Conservation (phyloP, 2,329 filamentous ascomycete genomes). For the Pseudohalonectria lignicola region DNA sequence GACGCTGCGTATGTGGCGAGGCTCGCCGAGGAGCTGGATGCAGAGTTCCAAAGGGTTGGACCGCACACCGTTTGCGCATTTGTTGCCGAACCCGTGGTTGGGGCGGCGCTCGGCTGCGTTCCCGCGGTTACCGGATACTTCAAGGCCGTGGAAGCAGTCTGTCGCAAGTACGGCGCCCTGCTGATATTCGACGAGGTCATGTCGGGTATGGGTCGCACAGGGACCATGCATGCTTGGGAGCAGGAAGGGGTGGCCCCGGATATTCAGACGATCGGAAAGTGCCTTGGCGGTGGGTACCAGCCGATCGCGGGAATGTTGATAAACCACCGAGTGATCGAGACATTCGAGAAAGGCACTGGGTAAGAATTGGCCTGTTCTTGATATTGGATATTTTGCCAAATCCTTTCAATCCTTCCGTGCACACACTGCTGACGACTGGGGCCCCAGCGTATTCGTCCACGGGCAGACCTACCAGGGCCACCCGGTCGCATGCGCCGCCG, state of each 20-base stretch:
- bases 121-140: conserved; percentile 42
- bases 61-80: conserved; percentile 60
- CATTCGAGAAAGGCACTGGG: conserved; percentile 26
- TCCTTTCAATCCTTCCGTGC: not conserved
- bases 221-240: conserved; percentile 53
- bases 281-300: conserved; percentile 49
- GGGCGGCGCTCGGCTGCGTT: conserved; percentile 48
- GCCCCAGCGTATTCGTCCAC: conserved; percentile 39
- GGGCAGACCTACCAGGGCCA: conserved; percentile 45
- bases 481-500: conserved; percentile 25
- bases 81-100: conserved; percentile 62
- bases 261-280: conserved; percentile 53
- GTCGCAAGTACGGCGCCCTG: conserved; percentile 41
- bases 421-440: not conserved
- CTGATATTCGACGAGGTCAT: conserved; percentile 55
- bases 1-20: conserved; percentile 48
- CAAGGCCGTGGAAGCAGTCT: conserved; percentile 38
- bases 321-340: conserved; percentile 34
- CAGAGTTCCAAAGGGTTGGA: conserved; percentile 52
- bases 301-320: conserved; percentile 49
- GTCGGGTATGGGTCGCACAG: conserved; percentile 54
- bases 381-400: no score
- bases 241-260: conserved; percentile 48
- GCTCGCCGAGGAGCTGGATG: conserved; percentile 54
- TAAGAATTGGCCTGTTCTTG: no score